Conservation (phyloP, 2,329 filamentous ascomycete genomes). For the Verticillium isaacii region DNA sequence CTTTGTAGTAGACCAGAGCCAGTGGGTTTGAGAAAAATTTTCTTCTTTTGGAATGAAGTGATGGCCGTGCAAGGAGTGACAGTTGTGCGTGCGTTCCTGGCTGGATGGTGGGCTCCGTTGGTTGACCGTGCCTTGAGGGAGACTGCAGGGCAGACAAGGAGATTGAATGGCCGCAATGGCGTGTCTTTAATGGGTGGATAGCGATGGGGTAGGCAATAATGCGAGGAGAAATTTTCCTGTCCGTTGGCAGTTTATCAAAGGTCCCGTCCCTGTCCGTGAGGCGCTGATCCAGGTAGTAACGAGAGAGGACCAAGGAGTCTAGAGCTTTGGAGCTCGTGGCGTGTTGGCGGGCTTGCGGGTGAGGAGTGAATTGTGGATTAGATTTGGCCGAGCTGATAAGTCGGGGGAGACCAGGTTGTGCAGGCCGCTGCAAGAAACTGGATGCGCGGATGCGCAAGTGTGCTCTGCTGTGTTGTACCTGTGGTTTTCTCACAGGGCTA, state of each 20-base stretch:
- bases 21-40: constrained; percentile 6
- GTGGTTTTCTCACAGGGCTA: neutral
- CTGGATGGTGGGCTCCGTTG: constrained; percentile 2
- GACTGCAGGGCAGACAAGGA: neutral
- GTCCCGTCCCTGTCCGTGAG: neutral
- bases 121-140: constrained; percentile 1
- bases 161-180: neutral
- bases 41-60: neutral
- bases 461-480: neutral
- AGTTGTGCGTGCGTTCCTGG: constrained; percentile 1
- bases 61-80: neutral
- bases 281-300: neutral
- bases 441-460: neutral
- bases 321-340: constrained; percentile 5
- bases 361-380: constrained; percentile 1
- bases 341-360: constrained; percentile 9
- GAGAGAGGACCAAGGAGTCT: constrained; percentile 1
- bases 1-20: neutral
- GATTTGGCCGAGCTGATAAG: constrained; percentile 16
- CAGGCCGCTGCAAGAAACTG: constrained; percentile 3
- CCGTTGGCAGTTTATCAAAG: neutral
- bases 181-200: neutral
- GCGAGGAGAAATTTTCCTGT: neutral
- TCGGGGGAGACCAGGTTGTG: neutral
- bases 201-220: neutral